Evolutionary conservation across 306 rosid genomes (phyloP), one percentile per base, ranked within the genome.

Genomic region (Calophaca sinica): DNA sequence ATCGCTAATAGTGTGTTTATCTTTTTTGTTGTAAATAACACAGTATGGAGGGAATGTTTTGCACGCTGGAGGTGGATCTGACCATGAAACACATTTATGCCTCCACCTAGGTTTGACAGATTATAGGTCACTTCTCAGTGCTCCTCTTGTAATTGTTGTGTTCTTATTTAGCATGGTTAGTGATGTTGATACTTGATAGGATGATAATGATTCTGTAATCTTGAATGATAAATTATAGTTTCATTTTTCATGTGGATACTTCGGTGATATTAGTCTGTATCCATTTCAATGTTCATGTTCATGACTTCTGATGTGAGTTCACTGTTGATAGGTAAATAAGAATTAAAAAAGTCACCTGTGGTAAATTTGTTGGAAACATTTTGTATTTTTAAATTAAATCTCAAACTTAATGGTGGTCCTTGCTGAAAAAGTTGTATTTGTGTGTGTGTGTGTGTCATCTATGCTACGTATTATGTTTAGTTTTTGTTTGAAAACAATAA

Each of bases 71-170:
- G 84, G 64, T 80, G 88, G 80, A 80, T 54, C 88, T 5, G 79
- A 80, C 50, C 78, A 72, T 36, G 94, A 74, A 54, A 82, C 79
- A 54, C 92, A 53, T 73, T 49, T 88, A 45, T 71, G 96, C 86
- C 90, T 94, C 76, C 91, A 82, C 32, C 89, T 94, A 49, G 98
- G 97, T 75, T 77, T 94, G 90, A 94, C 98, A 11, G 97, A 91
- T 88, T 88, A 91, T 72, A 88, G 98, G 98, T 94, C 45, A 59
- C 76, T 73, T 68, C 65, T 82, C 77, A 61, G 79, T 14, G 5
- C 70, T 29, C 29, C 12, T 42, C 82, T 70, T 63, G 49, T 28
- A 65, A 74, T 29, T 78, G 51, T 51, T 20, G 2, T 39, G 13
- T 57, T 49, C 44, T 75, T 41, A 41, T 35, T 44, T 60, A 72